Conservation (phyloP, 116 monocot species). For the Trichopus zeylanicus region DNA sequence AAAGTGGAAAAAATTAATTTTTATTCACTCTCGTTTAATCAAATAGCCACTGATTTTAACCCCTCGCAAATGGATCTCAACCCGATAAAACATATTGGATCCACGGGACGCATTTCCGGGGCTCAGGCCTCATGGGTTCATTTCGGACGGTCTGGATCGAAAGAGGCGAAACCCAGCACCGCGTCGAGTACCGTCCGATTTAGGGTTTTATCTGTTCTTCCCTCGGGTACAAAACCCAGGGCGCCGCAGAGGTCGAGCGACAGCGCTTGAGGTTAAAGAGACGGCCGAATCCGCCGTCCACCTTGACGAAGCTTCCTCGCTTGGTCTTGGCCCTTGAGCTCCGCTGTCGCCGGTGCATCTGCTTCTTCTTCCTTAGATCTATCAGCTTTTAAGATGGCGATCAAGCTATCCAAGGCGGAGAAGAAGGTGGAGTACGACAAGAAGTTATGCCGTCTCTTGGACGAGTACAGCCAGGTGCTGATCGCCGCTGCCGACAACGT, state of each 20-base stretch:
- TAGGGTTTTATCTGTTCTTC: not conserved
- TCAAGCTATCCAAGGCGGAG: constrained; percentile 33
- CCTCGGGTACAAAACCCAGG: not conserved
- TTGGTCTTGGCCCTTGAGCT: constrained; percentile 24
- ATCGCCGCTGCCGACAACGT: constrained; percentile 56
- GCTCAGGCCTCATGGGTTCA: too few relatives aligned
- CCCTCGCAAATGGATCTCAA: too few relatives aligned
- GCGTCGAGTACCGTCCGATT: not conserved
- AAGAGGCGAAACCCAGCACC: not conserved
- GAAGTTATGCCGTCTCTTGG: constrained; percentile 40
- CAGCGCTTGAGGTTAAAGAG: constrained; percentile 12
- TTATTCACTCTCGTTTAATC: too few relatives aligned
- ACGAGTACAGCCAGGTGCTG: constrained; percentile 50
- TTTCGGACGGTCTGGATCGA: not conserved
- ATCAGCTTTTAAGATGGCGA: constrained; percentile 18
- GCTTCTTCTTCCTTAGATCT: not conserved
- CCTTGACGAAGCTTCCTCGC: constrained; percentile 17
- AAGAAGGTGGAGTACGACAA: constrained; percentile 43
- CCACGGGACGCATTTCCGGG: too few relatives aligned
- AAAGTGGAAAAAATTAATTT: too few relatives aligned
- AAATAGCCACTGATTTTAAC: too few relatives aligned
- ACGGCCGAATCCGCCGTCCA: constrained; percentile 4
- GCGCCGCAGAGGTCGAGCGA: not conserved
- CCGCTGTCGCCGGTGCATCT: not conserved
- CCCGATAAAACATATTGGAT: too few relatives aligned